phyloP scores from a whole-genome alignment of 306 rosid species.

The Citrullus mucosospermus region DNA sequence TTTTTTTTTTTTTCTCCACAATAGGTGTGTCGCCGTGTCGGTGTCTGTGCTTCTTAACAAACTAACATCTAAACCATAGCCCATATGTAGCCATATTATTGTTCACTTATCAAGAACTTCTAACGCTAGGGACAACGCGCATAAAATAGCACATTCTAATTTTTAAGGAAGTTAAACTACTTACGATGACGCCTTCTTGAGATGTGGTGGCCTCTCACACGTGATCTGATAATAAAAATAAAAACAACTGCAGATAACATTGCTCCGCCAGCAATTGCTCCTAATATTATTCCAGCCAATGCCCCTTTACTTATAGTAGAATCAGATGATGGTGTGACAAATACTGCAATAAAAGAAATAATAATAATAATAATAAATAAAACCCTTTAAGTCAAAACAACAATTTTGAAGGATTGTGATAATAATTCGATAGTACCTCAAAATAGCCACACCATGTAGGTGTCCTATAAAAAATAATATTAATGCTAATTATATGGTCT shows the following conservation, averaged over 20 bases:
- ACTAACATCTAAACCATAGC: not conserved
- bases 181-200: conserved; percentile 57
- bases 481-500: not conserved
- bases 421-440: not conserved
- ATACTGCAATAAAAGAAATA: conserved; percentile 28
- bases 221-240: conserved; percentile 43
- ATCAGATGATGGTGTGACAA: conserved; percentile 8
- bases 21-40: no score
- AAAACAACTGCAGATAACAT: conserved; percentile 47
- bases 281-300: conserved; percentile 57
- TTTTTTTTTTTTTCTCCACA: no score
- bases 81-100: not conserved
- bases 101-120: not conserved
- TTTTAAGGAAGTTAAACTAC: conserved; percentile 16
- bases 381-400: conserved; percentile 12
- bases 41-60: not conserved
- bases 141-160: not conserved
- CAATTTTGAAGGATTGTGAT: not conserved
- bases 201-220: conserved; percentile 18
- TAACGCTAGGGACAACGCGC: not conserved
- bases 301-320: conserved; percentile 54
- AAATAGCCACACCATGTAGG: not conserved
- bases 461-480: not conserved
- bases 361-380: not conserved
- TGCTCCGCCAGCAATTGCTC: conserved; percentile 57